Evolutionary conservation across 257 asterid genomes (phyloP).

Genomic region (Primulina huaijiensis): DNA sequence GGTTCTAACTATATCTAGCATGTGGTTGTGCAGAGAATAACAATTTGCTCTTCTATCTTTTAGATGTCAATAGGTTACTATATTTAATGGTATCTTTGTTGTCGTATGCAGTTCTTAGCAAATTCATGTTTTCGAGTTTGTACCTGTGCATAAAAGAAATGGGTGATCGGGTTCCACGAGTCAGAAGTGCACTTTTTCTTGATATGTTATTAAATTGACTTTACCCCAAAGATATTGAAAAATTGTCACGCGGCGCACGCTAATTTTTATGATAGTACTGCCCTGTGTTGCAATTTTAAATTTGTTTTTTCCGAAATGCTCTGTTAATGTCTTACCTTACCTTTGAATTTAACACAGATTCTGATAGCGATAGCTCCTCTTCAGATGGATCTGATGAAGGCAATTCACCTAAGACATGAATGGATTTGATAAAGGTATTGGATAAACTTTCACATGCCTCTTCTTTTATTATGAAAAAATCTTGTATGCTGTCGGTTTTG

Average conservation of each 20-base stretch:
- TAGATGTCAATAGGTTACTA: background rate
- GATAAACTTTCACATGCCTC: background rate
- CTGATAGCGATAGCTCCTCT: constrained; percentile 76
- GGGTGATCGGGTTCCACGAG: background rate
- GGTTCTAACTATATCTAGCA: background rate
- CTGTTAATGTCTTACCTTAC: background rate
- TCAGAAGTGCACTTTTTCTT: background rate
- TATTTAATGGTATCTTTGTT: background rate
- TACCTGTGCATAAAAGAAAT: background rate
- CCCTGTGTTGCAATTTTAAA: background rate
- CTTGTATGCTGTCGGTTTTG: background rate
- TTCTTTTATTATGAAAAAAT: background rate
- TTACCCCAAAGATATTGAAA: background rate
- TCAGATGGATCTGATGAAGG: constrained; percentile 64
- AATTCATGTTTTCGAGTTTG: background rate
- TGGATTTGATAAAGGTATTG: constrained; percentile 27
- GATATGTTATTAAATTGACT: background rate
- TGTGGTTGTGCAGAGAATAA: background rate
- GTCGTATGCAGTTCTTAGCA: background rate
- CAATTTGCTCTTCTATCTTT: background rate
- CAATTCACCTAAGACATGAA: constrained; percentile 51
- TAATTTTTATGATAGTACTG: background rate
- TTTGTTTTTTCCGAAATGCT: background rate
- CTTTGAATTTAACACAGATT: constrained; percentile 44
- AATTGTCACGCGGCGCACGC: background rate